A percentile compares a stretch with the other conserved stretches of the same genome.
Evolutionary conservation across 2,329 filamentous ascomycete genomes (phyloP).

Genomic region (Cladorrhinum sp.): DNA sequence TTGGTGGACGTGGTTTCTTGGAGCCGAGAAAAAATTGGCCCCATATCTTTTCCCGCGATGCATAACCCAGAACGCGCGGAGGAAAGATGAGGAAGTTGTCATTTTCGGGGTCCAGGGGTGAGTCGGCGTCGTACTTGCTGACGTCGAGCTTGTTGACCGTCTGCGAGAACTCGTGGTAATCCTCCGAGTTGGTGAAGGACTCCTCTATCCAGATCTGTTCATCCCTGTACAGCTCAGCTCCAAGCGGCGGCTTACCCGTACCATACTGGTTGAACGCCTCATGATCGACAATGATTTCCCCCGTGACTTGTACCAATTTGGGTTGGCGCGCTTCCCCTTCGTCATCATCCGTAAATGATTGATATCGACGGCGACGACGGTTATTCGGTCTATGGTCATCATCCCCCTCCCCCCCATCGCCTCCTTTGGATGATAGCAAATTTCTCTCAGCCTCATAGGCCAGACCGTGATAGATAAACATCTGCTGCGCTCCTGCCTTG

Average conservation of each 20-base stretch:
- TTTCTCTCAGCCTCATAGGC: background rate
- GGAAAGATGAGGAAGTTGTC: conserved; percentile 4
- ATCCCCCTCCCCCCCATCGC: background rate
- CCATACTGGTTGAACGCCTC: background rate
- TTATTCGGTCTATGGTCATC: background rate
- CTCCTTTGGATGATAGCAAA: background rate
- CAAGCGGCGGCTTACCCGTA: background rate
- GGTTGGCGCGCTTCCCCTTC: background rate
- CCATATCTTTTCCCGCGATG: background rate
- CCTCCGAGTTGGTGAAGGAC: background rate
- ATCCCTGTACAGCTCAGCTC: background rate
- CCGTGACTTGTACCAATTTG: background rate
- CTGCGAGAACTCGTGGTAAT: background rate
- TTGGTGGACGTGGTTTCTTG: background rate
- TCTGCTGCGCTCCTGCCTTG: background rate
- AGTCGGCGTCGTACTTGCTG: too few relatives aligned
- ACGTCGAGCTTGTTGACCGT: background rate
- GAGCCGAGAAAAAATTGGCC: background rate
- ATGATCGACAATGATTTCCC: background rate
- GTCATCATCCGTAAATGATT: background rate
- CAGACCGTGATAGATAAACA: background rate
- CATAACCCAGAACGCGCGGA: conserved; percentile 2
- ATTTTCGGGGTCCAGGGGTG: background rate
- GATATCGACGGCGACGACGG: too few relatives aligned
- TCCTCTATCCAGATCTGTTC: background rate